Conservation (phyloP, 2,329 filamentous ascomycete genomes). For the Fusarium nisikadoi region DNA sequence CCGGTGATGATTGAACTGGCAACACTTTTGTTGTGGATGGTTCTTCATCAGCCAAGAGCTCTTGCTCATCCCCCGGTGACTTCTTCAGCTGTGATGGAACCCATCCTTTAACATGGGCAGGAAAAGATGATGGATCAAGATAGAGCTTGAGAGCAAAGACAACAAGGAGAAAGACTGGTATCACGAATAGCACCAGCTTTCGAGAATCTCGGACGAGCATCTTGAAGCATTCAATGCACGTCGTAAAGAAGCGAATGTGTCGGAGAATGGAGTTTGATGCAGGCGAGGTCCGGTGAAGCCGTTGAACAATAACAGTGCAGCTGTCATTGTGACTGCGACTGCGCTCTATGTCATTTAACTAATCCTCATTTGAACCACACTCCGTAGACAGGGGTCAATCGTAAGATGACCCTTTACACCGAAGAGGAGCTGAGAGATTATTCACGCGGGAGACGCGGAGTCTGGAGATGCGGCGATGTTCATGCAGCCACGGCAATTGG, state of each 20-base stretch:
- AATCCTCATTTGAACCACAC: conserved; percentile 17
- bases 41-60: not conserved
- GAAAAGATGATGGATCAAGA: conserved; percentile 5
- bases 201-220: conserved; percentile 50
- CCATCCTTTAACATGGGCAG: conserved; percentile 7
- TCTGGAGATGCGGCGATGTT: not conserved
- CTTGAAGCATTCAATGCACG: conserved; percentile 3
- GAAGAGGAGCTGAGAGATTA: conserved; percentile 9
- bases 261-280: not conserved
- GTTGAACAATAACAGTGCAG: not conserved
- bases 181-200: conserved; percentile 47
- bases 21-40: not conserved
- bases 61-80: not conserved
- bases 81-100: conserved; percentile 13
- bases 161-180: conserved; percentile 46
- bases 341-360: not conserved
- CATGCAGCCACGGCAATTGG: conserved; percentile 9
- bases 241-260: not conserved
- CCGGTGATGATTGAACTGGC: not conserved
- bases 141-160: conserved; percentile 43
- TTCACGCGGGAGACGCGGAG: not conserved
- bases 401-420: not conserved
- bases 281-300: not conserved
- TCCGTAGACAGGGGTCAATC: conserved; percentile 2
- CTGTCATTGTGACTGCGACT: not conserved